Base-by-base conservation (phyloP, 2,329 filamentous ascomycete species). In the Aspergillus brasiliensis region DNA sequence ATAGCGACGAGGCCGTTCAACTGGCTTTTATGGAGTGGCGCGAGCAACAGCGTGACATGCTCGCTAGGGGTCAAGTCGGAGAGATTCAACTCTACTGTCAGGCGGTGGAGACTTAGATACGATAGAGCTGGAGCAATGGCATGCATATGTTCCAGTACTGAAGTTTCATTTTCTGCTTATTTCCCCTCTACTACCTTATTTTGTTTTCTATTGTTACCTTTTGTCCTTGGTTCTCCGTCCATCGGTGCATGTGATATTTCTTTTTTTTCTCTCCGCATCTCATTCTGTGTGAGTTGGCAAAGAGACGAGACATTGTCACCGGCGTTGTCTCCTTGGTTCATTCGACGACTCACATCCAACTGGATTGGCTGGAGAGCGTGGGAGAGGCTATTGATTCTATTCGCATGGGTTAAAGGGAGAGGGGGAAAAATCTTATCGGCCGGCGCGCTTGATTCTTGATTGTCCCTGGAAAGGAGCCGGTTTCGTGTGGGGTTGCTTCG, bases 11-110 rank as follows among this genome's bases (percentile, higher is more conserved):
- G 70, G 95, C 97, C 67, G 95, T 99, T 46, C 92, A 96, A 70
- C 92, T 95, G 68, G 95, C 95, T 4, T 97, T 99, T 72, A 89
- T 93, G 75, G 93, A 96, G 68, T 97, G 93, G 93, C 87, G 91
- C 34, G 92, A 97, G 71, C 89, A 88, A 67, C 84, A 88, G 69
- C 81, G 83, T 61, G 83, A 86, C 34, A 80, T 84, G 68, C 82
- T 86, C 47, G 83, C 74, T 54, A 83, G 85, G 54, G 89, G 88
- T 46, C 88, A 89, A 66, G 88, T 96, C 46, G 92, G 91, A 66
- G 92, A 97, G 82, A 96, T 97, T 75, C 91, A 96, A 75, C 85
- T 95, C 62, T 94, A 90, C 79, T 94, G 91, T 77, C 81, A 83
- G 81, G 88, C 65, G 81, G 86, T 72, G 56, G 74, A 77, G 56